Conservation (phyloP, 2,329 filamentous ascomycete genomes). For the Blastomyces parvus region DNA sequence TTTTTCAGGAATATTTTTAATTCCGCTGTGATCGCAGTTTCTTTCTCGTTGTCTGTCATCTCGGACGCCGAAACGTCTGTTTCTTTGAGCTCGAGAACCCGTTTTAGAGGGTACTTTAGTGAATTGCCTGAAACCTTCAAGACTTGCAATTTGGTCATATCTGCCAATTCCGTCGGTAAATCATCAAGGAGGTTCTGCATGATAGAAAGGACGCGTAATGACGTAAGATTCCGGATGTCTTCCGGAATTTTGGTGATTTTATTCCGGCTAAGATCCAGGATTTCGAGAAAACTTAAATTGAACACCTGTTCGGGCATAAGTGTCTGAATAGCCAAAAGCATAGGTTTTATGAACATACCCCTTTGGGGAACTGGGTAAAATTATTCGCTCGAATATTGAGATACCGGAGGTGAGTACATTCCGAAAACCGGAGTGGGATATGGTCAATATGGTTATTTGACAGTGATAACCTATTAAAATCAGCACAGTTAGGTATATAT, state of each 20-base stretch:
- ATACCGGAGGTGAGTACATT: slow-evolving; percentile 41
- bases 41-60: slow-evolving; percentile 50
- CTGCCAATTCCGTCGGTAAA: slow-evolving; percentile 71
- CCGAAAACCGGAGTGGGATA: slow-evolving; percentile 40
- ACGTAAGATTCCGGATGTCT: slow-evolving; percentile 70
- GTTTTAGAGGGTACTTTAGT: slow-evolving; percentile 66
- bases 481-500: slow-evolving; percentile 9
- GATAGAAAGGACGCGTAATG: slow-evolving; percentile 79
- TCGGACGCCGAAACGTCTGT: slow-evolving; percentile 50
- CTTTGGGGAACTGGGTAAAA: slow-evolving; percentile 53
- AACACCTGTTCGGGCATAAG: slow-evolving; percentile 55
- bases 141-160: slow-evolving; percentile 82
- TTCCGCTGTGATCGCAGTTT: slow-evolving; percentile 50
- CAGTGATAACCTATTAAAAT: slow-evolving; percentile 36
- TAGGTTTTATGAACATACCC: slow-evolving; percentile 39
- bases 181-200: slow-evolving; percentile 80
- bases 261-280: slow-evolving; percentile 85
- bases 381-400: slow-evolving; percentile 43
- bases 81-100: slow-evolving; percentile 57
- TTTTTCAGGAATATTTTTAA: slow-evolving; percentile 49
- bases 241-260: slow-evolving; percentile 67
- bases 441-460: slow-evolving; percentile 44
- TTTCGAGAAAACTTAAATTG: slow-evolving; percentile 76
- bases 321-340: slow-evolving; percentile 5
- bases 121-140: slow-evolving; percentile 86